Evolutionary conservation across 345 rosid species (phyloP), one percentile per base, ranked within the genome.

Genomic region (Triadica sebifera): DNA sequence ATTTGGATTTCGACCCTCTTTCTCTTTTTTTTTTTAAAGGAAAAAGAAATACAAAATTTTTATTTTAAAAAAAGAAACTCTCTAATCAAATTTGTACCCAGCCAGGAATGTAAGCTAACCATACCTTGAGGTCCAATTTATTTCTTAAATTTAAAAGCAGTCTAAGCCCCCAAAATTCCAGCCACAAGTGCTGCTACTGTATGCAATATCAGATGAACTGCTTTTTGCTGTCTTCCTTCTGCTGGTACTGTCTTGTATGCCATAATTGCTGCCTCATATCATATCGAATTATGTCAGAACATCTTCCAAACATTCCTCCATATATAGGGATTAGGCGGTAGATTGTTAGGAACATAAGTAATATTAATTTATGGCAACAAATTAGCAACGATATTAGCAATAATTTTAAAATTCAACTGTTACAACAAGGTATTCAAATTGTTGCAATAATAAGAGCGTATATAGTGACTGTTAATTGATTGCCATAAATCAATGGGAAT

Each of bases 81-180:
- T n/a, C n/a, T n/a, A n/a, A 52, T 12, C 22, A 24, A 24, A 58
- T n/a, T 10, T 75, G 87, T 81, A 72, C 91, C 93, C 0, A 89
- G 71, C 91, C 91, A 87, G 46, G 87, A 83, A 61, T 87, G 93
- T 51, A 87, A 71, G 59, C 84, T 74, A 20, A 55, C 57, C 80
- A 87, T 51, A 29, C 84, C 74, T 22, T 77, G 37, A 39, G 12
- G 39, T n/a, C 38, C 61, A 10, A 7, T 0, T 47, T 85, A 86
- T 10, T 87, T 37, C 12, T 85, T 84, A 72, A 64, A 85, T 79
- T 81, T 85, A 81, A 85, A 85, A 56, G 74, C 79, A 39, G 84
- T 71, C 65, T 45, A 75, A 8, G 86, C 57, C 19, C 92, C 92
- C 49, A 82, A 10, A 9, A 75, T 59, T 63, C 87, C 90, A 63